Base-by-base conservation (phyloP, 2,329 filamentous ascomycete species). In the Ceratocystis colombiana region DNA sequence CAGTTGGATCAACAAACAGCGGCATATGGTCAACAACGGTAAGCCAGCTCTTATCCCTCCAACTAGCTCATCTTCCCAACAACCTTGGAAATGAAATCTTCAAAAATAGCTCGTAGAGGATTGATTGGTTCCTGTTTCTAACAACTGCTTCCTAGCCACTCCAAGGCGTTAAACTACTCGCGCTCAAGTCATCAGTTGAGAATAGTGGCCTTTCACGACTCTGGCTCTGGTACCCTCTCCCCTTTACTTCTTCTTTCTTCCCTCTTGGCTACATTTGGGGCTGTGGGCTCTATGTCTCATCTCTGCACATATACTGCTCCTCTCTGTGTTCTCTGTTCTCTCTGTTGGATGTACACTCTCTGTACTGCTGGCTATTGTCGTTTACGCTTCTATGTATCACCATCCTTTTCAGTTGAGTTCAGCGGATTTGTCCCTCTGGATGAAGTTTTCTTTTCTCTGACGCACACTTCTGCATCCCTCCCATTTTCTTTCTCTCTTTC, bases 1-100 rank as follows among this genome's bases (percentile, higher is more conserved):
- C 76, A 92, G 88, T 76, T 95, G 89, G 88, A 77, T 95, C 71
- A 89, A 89, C 72, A 91, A 89, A 79, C 89, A 94, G 80, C 83
- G 89, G 73, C 83, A 85, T 73, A 80, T 86, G 78, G 83, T 88
- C 70, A 86, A 86, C 74, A 68, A 68, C 53, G 66, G 66, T 68
- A 66, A 66, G 64, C 37, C 25, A 1, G 6, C 25, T 46, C 22
- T 63, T 83, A 74, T 76, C 45, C 20, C 25, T 5, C n/a, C 1
- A 12, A 22, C 15, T 53, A 5, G 37, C 44, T 50, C 10, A 33
- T 25, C 12, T 20, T 46, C 41, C 10, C 30, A 25, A 5, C 1
- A 12, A 12, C 25, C 17, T 6, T 37, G 17, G 17, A 3, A 41
- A 41, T 12, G 10, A 15, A 37, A 15, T 4, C 15, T 41, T 41